phyloP scores from a whole-genome alignment of 129 eudicot species.

The Pittosporum tobira region DNA sequence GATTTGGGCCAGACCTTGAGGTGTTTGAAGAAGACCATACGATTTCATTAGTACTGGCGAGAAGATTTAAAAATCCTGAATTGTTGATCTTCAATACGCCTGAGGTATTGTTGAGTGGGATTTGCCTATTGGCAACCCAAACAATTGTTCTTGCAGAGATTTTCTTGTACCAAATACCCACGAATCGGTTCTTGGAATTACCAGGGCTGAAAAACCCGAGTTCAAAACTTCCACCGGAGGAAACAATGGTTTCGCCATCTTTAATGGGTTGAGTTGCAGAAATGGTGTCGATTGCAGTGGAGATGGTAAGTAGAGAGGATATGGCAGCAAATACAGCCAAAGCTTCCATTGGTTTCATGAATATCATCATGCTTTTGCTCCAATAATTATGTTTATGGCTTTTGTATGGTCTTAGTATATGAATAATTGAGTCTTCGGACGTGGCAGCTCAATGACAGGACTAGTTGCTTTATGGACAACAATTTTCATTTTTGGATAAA shows the following conservation, averaged over 20 bases:
- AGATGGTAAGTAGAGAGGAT: neutral
- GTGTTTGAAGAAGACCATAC: conserved; percentile 39
- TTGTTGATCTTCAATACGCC: conserved; percentile 26
- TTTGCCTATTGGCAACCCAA: conserved; percentile 44
- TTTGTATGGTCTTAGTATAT: too few relatives aligned
- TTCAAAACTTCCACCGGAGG: conserved; percentile 27
- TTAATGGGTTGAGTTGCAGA: conserved; percentile 12
- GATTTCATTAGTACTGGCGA: conserved; percentile 14
- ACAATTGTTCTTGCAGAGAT: conserved; percentile 21
- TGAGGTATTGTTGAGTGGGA: conserved; percentile 24
- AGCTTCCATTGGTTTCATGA: neutral
- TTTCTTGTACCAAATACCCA: conserved; percentile 47
- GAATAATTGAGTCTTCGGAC: too few relatives aligned
- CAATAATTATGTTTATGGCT: too few relatives aligned
- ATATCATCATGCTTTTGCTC: too few relatives aligned
- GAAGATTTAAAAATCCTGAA: conserved; percentile 34
- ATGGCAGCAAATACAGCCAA: neutral
- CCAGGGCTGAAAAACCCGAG: conserved; percentile 43
- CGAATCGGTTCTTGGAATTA: conserved; percentile 26
- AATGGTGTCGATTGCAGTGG: conserved; percentile 18
- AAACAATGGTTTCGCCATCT: conserved; percentile 35
- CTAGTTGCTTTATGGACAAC: too few relatives aligned
- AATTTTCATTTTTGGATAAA: too few relatives aligned
- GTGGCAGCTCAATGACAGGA: too few relatives aligned
- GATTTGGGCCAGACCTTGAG: conserved; percentile 23